Evolutionary conservation across 305 asterid species (phyloP).

Genomic region (Fraxinus greggii): DNA sequence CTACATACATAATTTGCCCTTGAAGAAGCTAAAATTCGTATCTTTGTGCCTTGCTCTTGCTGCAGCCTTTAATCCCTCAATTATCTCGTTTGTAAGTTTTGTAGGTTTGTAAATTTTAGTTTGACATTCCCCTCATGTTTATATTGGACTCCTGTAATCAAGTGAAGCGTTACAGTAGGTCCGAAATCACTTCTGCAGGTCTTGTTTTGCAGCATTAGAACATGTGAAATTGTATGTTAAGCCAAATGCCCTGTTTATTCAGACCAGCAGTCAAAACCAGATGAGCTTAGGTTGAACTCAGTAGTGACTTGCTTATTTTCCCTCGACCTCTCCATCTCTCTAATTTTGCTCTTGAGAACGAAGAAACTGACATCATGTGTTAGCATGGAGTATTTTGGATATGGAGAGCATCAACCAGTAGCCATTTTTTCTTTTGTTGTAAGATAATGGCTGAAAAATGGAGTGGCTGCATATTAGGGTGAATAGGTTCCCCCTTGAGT

Average conservation of each 20-base stretch:
- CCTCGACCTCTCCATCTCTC: not conserved
- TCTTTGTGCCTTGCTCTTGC: not conserved
- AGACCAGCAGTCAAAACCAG: not conserved
- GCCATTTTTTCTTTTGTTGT: not conserved
- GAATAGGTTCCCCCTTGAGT: not conserved
- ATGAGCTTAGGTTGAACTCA: not conserved
- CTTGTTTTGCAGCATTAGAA: not conserved
- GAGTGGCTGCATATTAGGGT: not conserved
- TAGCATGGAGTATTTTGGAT: not conserved
- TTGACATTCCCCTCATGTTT: not conserved
- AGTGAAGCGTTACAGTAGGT: not conserved
- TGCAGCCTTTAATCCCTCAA: not conserved
- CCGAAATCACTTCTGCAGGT: not conserved
- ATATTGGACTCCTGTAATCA: not conserved
- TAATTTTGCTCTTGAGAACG: not conserved
- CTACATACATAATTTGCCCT: not conserved
- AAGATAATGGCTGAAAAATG: not conserved
- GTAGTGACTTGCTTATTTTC: not conserved
- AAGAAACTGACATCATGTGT: not conserved
- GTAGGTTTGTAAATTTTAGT: not conserved
- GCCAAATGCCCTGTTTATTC: not conserved
- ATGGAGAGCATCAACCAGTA: not conserved
- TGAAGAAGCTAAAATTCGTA: not conserved
- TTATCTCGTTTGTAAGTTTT: not conserved
- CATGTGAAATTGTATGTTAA: not conserved